phyloP scores from a whole-genome alignment of 169 alveolate species.

The Plasmodium ovale region DNA sequence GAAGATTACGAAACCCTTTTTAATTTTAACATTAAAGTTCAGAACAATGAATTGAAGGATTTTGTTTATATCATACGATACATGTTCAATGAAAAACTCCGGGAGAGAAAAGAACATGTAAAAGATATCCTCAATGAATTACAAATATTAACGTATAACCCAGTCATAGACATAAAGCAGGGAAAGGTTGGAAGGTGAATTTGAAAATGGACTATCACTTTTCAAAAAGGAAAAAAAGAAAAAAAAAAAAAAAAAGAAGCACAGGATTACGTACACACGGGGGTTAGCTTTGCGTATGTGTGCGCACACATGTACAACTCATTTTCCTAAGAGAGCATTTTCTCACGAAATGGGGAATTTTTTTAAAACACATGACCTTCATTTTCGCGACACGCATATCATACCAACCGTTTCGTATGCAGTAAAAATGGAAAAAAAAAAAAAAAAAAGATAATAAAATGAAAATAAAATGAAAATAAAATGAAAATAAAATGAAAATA shows the following conservation, averaged over 20 bases:
- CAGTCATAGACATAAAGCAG: constrained; percentile 63
- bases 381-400: too few relatives aligned
- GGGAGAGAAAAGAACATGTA: constrained; percentile 22
- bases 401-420: too few relatives aligned
- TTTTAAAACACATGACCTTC: too few relatives aligned
- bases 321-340: too few relatives aligned
- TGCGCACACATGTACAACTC: neutral
- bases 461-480: too few relatives aligned
- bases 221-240: neutral
- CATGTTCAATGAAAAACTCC: constrained; percentile 28
- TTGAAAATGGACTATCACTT: neutral
- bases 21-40: constrained; percentile 32
- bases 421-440: too few relatives aligned
- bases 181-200: constrained; percentile 51
- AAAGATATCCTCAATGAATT: constrained; percentile 46
- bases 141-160: constrained; percentile 64
- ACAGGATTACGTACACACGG: neutral
- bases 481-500: too few relatives aligned
- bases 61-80: constrained; percentile 57
- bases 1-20: constrained; percentile 38
- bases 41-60: constrained; percentile 34
- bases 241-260: too few relatives aligned
- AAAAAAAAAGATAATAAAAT: too few relatives aligned
- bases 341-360: too few relatives aligned
- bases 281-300: neutral